Percentiles rank a stretch among this genome's conserved stretches.
These are phyloP conservation scores for Boehmeria nivea DNA, from an alignment of 306 rosid species.

Conservation along the genomic window DNA sequence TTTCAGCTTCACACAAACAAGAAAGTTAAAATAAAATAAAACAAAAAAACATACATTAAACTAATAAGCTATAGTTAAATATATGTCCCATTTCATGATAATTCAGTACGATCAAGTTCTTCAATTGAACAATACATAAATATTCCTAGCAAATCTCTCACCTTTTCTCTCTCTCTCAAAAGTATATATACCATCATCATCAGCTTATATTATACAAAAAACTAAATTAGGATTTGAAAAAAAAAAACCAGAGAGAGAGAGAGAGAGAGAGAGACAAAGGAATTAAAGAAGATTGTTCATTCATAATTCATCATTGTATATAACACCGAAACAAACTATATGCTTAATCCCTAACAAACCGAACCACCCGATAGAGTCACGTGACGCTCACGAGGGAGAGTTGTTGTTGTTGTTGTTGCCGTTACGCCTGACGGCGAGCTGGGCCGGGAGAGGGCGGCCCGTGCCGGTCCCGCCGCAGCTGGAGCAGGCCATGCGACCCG, in stretches of 20 bases:
- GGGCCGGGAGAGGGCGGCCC: slow-evolving; percentile 73
- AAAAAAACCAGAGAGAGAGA: not conserved
- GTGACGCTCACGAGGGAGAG: no score
- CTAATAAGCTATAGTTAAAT: not conserved
- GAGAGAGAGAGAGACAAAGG: not conserved
- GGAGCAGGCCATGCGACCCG: slow-evolving; percentile 68
- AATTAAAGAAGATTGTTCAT: not conserved
- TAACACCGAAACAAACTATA: no score
- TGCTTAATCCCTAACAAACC: no score
- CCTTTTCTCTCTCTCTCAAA: slow-evolving; percentile 13
- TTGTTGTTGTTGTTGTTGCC: no score
- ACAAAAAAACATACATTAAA: no score
- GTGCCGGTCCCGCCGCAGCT: slow-evolving; percentile 91
- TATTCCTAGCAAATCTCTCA: slow-evolving; percentile 8
- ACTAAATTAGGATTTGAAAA: not conserved
- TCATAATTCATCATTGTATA: no score
- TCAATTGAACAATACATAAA: slow-evolving; percentile 23
- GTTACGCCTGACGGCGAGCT: slow-evolving; percentile 36
- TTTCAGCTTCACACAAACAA: not conserved
- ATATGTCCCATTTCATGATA: slow-evolving; percentile 6
- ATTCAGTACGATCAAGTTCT: no score
- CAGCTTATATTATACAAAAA: slow-evolving; percentile 20
- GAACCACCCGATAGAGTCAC: no score
- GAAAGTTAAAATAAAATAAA: no score
- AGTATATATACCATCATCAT: slow-evolving; percentile 20